Percentiles rank a stretch among this genome's conserved stretches.
Conservation (phyloP, 106 monocot genomes). For the Dendrobium huoshanense region DNA sequence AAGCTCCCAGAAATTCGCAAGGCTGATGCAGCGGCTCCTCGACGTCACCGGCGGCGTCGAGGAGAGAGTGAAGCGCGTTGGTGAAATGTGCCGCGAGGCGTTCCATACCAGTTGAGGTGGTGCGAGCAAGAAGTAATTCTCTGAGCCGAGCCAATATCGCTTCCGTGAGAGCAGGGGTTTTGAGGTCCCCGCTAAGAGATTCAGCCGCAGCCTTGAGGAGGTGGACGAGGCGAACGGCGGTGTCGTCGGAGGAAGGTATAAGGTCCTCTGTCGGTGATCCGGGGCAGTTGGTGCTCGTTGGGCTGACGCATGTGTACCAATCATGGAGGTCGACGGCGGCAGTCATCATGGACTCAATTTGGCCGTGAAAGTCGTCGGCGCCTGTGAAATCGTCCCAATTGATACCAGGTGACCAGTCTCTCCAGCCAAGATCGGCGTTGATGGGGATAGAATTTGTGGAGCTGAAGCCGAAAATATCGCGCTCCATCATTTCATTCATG, state of each 20-base stretch:
- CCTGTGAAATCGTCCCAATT: not conserved
- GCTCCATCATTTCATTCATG: not conserved
- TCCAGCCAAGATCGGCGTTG: not conserved
- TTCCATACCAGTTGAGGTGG: constrained; percentile 20
- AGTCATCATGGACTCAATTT: not conserved
- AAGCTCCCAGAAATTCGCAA: constrained; percentile 23
- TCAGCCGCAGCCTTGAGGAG: constrained; percentile 39
- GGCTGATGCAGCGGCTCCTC: not conserved
- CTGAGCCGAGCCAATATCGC: constrained; percentile 70
- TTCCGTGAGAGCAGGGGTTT: constrained; percentile 25
- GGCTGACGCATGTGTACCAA: not conserved
- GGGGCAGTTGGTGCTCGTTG: not conserved
- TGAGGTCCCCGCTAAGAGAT: constrained; percentile 8
- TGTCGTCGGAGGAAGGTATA: not conserved
- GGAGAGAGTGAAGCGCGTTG: constrained; percentile 30
- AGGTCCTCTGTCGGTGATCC: not conserved
- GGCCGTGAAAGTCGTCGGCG: not conserved
- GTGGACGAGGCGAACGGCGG: constrained; percentile 25
- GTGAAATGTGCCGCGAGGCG: constrained; percentile 49
- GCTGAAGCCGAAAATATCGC: not conserved
- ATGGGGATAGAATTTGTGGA: not conserved
- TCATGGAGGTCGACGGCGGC: not conserved
- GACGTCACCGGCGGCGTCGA: constrained; percentile 8
- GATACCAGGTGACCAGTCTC: not conserved
- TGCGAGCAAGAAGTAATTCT: constrained; percentile 14